Conservation (phyloP, 73 alveolate species). For the Tetrahymena malaccensis region DNA sequence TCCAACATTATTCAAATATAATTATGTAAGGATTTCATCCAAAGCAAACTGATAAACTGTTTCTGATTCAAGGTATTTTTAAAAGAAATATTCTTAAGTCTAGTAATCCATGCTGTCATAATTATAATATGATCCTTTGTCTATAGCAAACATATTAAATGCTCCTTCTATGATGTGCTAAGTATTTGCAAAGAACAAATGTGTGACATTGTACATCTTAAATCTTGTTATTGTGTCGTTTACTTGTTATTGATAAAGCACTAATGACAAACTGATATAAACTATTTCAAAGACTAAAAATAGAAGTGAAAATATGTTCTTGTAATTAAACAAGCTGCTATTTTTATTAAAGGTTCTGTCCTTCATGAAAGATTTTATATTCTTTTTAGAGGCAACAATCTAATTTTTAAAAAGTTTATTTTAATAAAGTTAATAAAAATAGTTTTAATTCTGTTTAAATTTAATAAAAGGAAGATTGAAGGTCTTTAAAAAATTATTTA, state of each 20-base stretch:
- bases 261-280: background rate
- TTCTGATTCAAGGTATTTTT: background rate
- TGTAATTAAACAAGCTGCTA: background rate
- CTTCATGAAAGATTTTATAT: background rate
- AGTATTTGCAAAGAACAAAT: background rate
- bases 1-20: background rate
- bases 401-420: background rate
- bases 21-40: background rate
- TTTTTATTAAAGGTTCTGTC: background rate
- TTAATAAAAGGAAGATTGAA: background rate
- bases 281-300: background rate
- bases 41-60: background rate
- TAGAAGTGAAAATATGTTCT: background rate
- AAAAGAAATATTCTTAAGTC: background rate
- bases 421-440: background rate
- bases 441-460: background rate
- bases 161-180: background rate
- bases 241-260: background rate
- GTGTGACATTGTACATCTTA: background rate
- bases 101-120: background rate
- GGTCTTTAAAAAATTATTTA: background rate
- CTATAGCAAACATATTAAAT: background rate
- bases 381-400: background rate
- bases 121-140: background rate
- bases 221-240: background rate